Evolutionary conservation across 345 rosid species (phyloP).

Genomic region (Camelina hispida): DNA sequence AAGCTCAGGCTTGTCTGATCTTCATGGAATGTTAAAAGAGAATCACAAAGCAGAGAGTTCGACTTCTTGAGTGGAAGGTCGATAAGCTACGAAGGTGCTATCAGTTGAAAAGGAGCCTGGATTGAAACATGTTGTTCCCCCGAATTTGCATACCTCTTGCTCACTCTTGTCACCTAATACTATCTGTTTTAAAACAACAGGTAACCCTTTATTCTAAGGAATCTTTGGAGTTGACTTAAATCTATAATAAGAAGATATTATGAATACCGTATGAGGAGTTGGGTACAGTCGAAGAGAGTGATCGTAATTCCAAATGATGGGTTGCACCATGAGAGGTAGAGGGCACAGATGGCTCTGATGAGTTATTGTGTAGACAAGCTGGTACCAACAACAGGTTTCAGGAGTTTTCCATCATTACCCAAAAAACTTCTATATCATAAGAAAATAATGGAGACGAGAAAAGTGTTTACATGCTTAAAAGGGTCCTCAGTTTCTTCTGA

Average conservation of each 20-base stretch:
- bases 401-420: conserved; percentile 4
- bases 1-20: conserved; percentile 2
- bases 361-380: conserved; percentile 94
- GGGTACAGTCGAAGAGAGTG: conserved; percentile 92
- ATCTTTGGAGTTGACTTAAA: background rate
- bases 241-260: background rate
- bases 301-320: conserved; percentile 94
- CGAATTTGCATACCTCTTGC: conserved; percentile 78
- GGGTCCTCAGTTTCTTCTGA: conserved; percentile 80
- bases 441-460: conserved; percentile 23
- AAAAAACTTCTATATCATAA: background rate
- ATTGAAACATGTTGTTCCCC: conserved; percentile 87
- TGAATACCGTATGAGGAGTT: conserved; percentile 78
- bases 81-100: conserved; percentile 77
- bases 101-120: conserved; percentile 86
- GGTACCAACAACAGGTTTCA: conserved; percentile 43
- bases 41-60: conserved; percentile 74
- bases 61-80: conserved; percentile 82
- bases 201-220: background rate
- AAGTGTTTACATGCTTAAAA: conserved; percentile 73
- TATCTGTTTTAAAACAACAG: conserved; percentile 53
- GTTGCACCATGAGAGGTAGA: conserved; percentile 87
- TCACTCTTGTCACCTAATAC: conserved; percentile 81
- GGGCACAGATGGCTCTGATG: conserved; percentile 98
- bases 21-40: background rate